Evolutionary conservation across 495 filamentous ascomycete species (phyloP).

Genomic region (Xylaria telfairii): DNA sequence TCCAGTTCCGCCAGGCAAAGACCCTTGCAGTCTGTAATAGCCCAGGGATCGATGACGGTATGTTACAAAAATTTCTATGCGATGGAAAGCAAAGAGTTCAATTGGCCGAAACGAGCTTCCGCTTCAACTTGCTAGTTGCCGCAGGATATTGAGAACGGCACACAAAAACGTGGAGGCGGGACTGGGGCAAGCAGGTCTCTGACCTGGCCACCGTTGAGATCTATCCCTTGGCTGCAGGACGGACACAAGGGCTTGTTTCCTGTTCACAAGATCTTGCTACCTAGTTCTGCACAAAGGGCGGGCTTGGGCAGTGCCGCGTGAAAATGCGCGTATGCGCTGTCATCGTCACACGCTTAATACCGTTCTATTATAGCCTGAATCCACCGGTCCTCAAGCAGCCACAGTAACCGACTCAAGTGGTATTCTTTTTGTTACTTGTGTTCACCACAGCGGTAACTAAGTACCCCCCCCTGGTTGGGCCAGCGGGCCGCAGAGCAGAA

Average conservation of each 20-base stretch:
- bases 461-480: background rate
- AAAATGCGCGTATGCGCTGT: constrained; percentile 41
- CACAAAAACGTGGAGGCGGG: constrained; percentile 29
- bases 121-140: constrained; percentile 16
- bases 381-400: constrained; percentile 32
- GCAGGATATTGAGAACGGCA: constrained; percentile 18
- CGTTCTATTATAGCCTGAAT: constrained; percentile 41
- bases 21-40: background rate
- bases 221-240: constrained; percentile 22
- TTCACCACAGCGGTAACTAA: constrained; percentile 16
- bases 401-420: constrained; percentile 31
- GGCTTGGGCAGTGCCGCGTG: constrained; percentile 13
- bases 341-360: constrained; percentile 43
- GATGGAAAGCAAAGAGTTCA: constrained; percentile 5
- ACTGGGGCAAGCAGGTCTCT: constrained; percentile 21
- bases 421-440: constrained; percentile 27
- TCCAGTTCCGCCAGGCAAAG: background rate
- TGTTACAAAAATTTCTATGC: constrained; percentile 20
- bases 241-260: constrained; percentile 2
- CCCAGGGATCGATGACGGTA: constrained; percentile 7
- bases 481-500: constrained; percentile 25
- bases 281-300: constrained; percentile 16
- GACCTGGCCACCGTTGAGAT: constrained; percentile 23
- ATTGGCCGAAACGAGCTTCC: constrained; percentile 5
- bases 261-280: constrained; percentile 17